Conservation (phyloP, 106 monocot species). For the Hemerocallis citrina region DNA sequence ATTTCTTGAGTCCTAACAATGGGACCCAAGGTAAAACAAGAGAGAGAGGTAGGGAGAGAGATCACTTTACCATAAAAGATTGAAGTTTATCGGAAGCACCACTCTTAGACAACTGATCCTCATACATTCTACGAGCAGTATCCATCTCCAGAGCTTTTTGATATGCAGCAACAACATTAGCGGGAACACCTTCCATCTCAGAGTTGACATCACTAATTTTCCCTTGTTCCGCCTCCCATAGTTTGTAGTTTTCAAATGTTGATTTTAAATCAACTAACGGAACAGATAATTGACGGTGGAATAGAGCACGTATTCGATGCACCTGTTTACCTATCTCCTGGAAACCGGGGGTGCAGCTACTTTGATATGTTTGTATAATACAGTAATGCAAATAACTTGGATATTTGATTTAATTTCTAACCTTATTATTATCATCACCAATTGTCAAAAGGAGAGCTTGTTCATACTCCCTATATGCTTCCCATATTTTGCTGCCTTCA, state of each 20-base stretch:
- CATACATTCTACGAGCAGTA: conserved; percentile 58
- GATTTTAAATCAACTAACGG: conserved; percentile 58
- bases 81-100: conserved; percentile 57
- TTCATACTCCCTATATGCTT: conserved; percentile 87
- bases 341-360: conserved; percentile 1
- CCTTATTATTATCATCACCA: conserved; percentile 49
- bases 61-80: conserved; percentile 49
- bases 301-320: conserved; percentile 62
- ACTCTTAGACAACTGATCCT: conserved; percentile 40
- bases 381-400: too few relatives aligned
- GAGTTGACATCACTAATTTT: conserved; percentile 35
- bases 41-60: neutral
- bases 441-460: conserved; percentile 74
- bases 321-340: conserved; percentile 81
- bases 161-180: conserved; percentile 61
- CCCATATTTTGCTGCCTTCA: conserved; percentile 84
- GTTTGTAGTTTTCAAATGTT: conserved; percentile 61
- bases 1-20: too few relatives aligned
- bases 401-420: conserved; percentile 6
- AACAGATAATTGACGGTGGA: conserved; percentile 86
- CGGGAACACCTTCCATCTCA: conserved; percentile 54
- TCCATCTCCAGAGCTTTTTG: conserved; percentile 67
- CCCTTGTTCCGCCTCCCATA: conserved; percentile 80
- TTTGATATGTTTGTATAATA: neutral
- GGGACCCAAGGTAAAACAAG: neutral